phyloP scores from a whole-genome alignment of 139 green algal genomes.

The Mychonastes homosphaera region DNA sequence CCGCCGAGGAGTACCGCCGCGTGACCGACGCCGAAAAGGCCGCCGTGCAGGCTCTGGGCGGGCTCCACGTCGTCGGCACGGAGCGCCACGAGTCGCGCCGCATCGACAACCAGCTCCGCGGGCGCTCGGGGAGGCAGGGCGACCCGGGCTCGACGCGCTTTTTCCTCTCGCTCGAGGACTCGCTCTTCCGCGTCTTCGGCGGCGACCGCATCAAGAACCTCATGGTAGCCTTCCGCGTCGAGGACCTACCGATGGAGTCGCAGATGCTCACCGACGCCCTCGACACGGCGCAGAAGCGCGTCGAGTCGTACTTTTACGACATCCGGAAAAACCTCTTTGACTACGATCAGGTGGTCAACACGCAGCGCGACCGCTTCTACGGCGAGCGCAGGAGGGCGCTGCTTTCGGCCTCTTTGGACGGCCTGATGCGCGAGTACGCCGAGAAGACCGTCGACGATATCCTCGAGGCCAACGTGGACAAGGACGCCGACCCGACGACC shows the following conservation, averaged over 20 bases:
- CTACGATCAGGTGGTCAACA: conserved; percentile 97
- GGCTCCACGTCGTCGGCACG: conserved; percentile 93
- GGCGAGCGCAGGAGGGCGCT: conserved; percentile 71
- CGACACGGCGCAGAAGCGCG: conserved; percentile 91
- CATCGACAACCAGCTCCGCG: conserved; percentile 97
- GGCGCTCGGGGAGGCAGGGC: conserved; percentile 67
- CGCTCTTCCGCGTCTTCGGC: conserved; percentile 90
- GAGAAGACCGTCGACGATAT: conserved; percentile 95
- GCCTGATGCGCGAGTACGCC: conserved; percentile 85
- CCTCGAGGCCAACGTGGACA: conserved; percentile 87
- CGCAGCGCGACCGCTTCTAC: conserved; percentile 91
- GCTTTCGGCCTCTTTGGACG: conserved; percentile 46
- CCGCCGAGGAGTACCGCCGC: conserved; percentile 61
- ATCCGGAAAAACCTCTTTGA: conserved; percentile 92
- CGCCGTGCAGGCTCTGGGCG: conserved; percentile 64
- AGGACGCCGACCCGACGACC: conserved; percentile 40
- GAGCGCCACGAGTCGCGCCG: conserved; percentile 90
- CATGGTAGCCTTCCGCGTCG: conserved; percentile 86
- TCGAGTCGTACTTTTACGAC: conserved; percentile 98
- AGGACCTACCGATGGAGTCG: conserved; percentile 93
- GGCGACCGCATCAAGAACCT: conserved; percentile 89
- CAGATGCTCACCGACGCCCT: conserved; percentile 90
- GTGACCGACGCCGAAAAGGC: conserved; percentile 83
- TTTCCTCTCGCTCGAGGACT: conserved; percentile 92
- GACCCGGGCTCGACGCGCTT: conserved; percentile 88